Percentiles rank a stretch among this genome's conserved stretches.
phyloP scores from a whole-genome alignment of 257 asterid species.

The Jaltomata sinuosa region DNA sequence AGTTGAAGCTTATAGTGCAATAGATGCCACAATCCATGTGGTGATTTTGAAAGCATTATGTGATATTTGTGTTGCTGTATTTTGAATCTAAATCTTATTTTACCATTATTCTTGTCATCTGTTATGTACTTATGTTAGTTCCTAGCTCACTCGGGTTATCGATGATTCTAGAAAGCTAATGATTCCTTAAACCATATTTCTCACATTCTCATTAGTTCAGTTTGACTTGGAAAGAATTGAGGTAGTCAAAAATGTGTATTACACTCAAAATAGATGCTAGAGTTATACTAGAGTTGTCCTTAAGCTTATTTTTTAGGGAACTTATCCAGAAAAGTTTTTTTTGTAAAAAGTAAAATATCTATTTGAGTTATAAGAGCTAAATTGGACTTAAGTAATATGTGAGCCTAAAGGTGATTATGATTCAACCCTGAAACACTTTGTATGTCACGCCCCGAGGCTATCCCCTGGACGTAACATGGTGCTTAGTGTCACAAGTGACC shows the following conservation, averaged over 20 bases:
- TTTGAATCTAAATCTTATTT: constrained; percentile 6
- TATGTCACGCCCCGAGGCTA: no score
- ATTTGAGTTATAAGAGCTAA: background rate
- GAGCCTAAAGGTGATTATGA: no score
- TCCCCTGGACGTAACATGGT: no score
- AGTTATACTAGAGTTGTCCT: background rate
- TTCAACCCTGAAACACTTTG: no score
- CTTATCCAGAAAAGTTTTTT: background rate
- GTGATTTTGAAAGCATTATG: constrained; percentile 88
- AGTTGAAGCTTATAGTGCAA: constrained; percentile 60
- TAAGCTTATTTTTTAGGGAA: background rate
- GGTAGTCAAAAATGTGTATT: background rate
- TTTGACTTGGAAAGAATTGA: background rate
- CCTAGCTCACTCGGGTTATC: background rate
- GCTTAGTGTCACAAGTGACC: no score
- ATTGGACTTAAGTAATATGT: background rate
- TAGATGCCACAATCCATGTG: constrained; percentile 85
- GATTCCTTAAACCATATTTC: background rate
- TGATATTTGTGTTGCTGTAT: constrained; percentile 97
- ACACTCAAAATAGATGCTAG: background rate
- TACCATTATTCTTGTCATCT: background rate
- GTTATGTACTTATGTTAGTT: background rate
- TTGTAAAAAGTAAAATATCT: background rate
- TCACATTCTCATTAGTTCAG: background rate
- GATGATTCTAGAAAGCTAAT: background rate